Evolutionary conservation across 352 stramenopile genomes (phyloP).

Genomic region (Globisporangium nagaii): DNA sequence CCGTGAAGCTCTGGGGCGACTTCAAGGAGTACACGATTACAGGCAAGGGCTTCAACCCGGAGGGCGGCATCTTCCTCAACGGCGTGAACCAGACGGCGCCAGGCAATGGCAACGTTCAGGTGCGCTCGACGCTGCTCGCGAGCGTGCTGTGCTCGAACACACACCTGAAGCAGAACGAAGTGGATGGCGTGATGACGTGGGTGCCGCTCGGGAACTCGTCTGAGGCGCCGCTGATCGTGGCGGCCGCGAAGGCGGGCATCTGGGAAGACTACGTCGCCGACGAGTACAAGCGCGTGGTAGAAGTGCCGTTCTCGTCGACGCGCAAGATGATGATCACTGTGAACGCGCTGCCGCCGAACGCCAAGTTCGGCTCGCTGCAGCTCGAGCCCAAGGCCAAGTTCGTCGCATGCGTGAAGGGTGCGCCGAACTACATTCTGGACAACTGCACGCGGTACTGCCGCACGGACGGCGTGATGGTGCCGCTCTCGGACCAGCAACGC

Average conservation of each 20-base stretch:
- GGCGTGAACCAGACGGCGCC: conserved; percentile 31
- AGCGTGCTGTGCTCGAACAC: conserved; percentile 77
- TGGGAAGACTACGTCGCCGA: conserved; percentile 41
- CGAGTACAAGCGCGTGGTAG: conserved; percentile 73
- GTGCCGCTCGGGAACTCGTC: conserved; percentile 65
- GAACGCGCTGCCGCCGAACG: conserved; percentile 33
- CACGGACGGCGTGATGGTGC: conserved; percentile 42
- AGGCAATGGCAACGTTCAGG: conserved; percentile 38
- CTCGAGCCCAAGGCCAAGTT: conserved; percentile 33
- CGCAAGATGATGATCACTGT: conserved; percentile 93
- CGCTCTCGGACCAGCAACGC: conserved; percentile 35
- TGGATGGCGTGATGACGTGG: conserved; percentile 41
- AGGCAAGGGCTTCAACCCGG: conserved; percentile 52
- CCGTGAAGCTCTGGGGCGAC: conserved; percentile 70
- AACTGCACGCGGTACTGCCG: conserved; percentile 58
- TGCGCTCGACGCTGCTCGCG: conserved; percentile 54
- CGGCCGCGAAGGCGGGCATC: conserved; percentile 63
- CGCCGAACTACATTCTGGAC: conserved; percentile 64
- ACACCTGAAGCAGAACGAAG: conserved; percentile 54
- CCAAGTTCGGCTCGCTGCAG: conserved; percentile 34
- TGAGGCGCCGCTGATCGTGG: conserved; percentile 66
- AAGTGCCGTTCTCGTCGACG: conserved; percentile 94
- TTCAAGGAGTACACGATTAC: conserved; percentile 66
- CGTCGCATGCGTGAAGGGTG: conserved; percentile 58
- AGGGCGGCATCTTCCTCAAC: conserved; percentile 46